These are phyloP conservation scores for Puccinellia tenuiflora DNA, from an alignment of 176 grass and related monocot species.

Conservation along the genomic window DNA sequence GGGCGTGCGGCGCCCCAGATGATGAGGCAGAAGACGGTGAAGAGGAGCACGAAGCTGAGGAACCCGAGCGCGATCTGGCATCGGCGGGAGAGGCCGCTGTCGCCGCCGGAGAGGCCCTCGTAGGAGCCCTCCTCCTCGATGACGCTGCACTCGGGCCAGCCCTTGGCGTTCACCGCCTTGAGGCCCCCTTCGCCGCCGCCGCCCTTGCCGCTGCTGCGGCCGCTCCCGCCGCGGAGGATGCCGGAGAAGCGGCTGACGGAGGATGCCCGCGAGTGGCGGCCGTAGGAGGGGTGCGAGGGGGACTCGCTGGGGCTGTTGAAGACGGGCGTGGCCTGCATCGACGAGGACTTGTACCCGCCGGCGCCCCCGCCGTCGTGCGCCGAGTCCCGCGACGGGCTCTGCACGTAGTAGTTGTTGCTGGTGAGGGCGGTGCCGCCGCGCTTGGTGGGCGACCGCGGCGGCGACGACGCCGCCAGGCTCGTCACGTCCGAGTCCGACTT, in stretches of 20 bases:
- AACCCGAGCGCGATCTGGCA: conserved; percentile 61
- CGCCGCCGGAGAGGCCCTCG: conserved; percentile 60
- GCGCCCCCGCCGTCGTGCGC: conserved; percentile 68
- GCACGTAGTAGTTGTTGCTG: conserved; percentile 68
- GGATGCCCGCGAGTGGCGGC: conserved; percentile 21
- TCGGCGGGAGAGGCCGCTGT: conserved; percentile 52
- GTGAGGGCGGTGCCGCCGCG: conserved; percentile 40
- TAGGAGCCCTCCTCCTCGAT: conserved; percentile 87
- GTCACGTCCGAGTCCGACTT: conserved; percentile 97
- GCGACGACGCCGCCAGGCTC: conserved; percentile 90
- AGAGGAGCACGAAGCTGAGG: conserved; percentile 68
- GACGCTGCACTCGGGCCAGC: conserved; percentile 92
- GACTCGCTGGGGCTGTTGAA: conserved; percentile 96
- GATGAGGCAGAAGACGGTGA: conserved; percentile 80
- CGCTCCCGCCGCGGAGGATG: no score
- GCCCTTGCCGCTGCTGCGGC: no score
- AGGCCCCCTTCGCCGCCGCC: background rate
- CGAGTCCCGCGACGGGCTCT: conserved; percentile 96
- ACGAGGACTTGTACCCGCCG: conserved; percentile 78
- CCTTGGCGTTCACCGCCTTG: conserved; percentile 72
- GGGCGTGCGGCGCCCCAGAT: conserved; percentile 86
- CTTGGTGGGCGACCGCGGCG: conserved; percentile 83
- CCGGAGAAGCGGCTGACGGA: no score
- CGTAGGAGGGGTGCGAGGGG: conserved; percentile 83
- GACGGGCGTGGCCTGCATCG: conserved; percentile 89